phyloP scores from a whole-genome alignment of 106 monocot species.

The Acorus gramineus region DNA sequence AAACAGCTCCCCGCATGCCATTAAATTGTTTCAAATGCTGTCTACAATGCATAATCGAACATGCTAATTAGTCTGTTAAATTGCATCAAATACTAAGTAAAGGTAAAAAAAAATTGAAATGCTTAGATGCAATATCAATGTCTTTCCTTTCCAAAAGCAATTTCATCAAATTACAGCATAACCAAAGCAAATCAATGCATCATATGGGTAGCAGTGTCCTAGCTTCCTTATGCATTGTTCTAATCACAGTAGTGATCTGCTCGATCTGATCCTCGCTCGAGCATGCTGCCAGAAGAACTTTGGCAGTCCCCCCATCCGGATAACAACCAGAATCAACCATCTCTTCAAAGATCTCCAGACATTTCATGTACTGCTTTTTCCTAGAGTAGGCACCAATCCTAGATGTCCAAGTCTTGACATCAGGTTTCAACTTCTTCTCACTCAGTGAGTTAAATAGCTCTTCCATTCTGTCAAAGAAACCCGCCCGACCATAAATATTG shows the following conservation, averaged over 20 bases:
- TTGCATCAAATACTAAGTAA: too few species aligned
- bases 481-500: conserved; percentile 69
- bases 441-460: conserved; percentile 38
- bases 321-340: conserved; percentile 80
- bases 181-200: conserved; percentile 1
- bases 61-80: too few species aligned
- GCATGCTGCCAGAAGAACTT: conserved; percentile 64
- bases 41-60: too few species aligned
- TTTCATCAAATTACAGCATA: conserved; percentile 6
- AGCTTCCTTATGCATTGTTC: conserved; percentile 76
- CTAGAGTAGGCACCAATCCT: conserved; percentile 65
- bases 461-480: conserved; percentile 66
- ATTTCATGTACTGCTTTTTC: conserved; percentile 61
- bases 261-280: conserved; percentile 54
- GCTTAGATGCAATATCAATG: too few species aligned
- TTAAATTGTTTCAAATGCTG: too few species aligned
- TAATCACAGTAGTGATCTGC: conserved; percentile 55
- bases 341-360: conserved; percentile 79
- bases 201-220: conserved; percentile 16
- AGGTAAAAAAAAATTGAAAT: too few species aligned
- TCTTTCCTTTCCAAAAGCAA: too few species aligned
- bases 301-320: conserved; percentile 84
- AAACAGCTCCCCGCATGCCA: too few species aligned
- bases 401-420: conserved; percentile 83
- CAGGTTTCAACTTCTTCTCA: conserved; percentile 35